Conservation (phyloP, 2,329 filamentous ascomycete genomes). For the Pezicula neosporulosa region DNA sequence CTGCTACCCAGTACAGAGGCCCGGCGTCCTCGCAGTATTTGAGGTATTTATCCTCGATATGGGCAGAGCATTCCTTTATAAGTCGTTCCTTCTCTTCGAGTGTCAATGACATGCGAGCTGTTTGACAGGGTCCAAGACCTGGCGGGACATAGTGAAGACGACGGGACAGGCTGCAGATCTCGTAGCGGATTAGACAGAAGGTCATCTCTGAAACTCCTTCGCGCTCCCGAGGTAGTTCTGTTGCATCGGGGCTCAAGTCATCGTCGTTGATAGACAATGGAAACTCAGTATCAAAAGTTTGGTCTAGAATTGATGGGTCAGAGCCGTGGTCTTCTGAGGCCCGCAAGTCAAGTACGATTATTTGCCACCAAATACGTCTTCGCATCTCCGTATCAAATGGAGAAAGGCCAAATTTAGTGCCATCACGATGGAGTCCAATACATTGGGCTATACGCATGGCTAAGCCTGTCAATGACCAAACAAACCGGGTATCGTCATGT, state of each 20-base stretch:
- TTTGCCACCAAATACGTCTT: conserved; percentile 56
- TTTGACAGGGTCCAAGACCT: conserved; percentile 7
- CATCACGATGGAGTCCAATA: conserved; percentile 58
- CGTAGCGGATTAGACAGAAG: conserved; percentile 32
- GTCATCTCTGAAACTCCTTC: conserved; percentile 34
- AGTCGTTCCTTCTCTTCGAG: conserved; percentile 29
- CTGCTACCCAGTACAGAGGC: conserved; percentile 47
- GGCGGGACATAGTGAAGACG: conserved; percentile 22
- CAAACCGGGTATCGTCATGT: conserved; percentile 35
- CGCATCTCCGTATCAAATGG: conserved; percentile 61
- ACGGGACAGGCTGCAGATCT: conserved; percentile 24
- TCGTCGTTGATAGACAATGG: conserved; percentile 46
- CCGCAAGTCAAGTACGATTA: conserved; percentile 56
- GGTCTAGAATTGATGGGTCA: conserved; percentile 54
- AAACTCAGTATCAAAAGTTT: conserved; percentile 55
- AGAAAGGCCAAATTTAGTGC: conserved; percentile 46
- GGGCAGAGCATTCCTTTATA: conserved; percentile 23
- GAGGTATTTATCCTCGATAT: conserved; percentile 27
- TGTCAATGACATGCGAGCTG: conserved; percentile 6
- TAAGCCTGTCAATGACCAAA: conserved; percentile 57
- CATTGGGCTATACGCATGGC: conserved; percentile 56
- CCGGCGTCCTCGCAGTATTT: conserved; percentile 34
- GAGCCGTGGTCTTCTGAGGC: conserved; percentile 61
- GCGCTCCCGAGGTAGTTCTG: conserved; percentile 16
- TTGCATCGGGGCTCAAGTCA: conserved; percentile 37